These are phyloP conservation scores for Saturnispora kantuleensis DNA, from an alignment of 805 yeast genomes.

Conservation along the genomic window DNA sequence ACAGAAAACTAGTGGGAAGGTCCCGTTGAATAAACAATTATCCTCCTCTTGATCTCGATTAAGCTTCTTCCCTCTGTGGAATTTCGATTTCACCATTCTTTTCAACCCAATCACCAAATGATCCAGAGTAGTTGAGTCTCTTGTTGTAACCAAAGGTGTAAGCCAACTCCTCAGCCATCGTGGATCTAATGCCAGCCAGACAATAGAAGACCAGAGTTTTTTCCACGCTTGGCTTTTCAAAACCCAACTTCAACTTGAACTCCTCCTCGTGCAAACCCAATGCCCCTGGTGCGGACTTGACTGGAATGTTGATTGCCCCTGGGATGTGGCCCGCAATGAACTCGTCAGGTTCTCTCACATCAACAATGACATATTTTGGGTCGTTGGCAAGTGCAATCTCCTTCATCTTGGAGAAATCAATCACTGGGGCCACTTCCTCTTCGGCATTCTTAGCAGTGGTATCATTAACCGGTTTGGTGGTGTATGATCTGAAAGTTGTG, in stretches of 20 bases:
- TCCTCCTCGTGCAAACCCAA: slow-evolving; percentile 69
- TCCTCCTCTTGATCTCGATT: background rate
- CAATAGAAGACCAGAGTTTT: slow-evolving; percentile 83
- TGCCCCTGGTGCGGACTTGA: slow-evolving; percentile 88
- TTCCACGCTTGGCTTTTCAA: slow-evolving; percentile 62
- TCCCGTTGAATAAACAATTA: too few species aligned
- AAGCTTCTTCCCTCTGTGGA: background rate
- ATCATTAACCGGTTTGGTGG: background rate
- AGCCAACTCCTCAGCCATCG: slow-evolving; percentile 87
- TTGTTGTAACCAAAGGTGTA: slow-evolving; percentile 77
- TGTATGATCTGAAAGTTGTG: background rate
- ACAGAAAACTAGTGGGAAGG: too few species aligned
- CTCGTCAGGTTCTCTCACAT: slow-evolving; percentile 90
- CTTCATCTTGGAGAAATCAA: slow-evolving; percentile 26
- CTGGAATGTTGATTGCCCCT: slow-evolving; percentile 77
- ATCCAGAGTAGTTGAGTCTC: slow-evolving; percentile 80
- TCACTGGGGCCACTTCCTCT: slow-evolving; percentile 21
- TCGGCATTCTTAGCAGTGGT: background rate
- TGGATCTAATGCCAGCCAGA: slow-evolving; percentile 83
- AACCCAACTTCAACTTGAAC: slow-evolving; percentile 71
- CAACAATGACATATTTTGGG: slow-evolving; percentile 54
- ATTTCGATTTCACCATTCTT: slow-evolving; percentile 28
- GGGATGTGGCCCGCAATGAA: slow-evolving; percentile 67
- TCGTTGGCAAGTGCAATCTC: slow-evolving; percentile 34
- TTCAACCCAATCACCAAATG: slow-evolving; percentile 74